Evolutionary conservation across 139 green algal species (phyloP), one percentile per base, ranked within the genome.

Genomic region (Auxenochlorella pyrenoidosa): DNA sequence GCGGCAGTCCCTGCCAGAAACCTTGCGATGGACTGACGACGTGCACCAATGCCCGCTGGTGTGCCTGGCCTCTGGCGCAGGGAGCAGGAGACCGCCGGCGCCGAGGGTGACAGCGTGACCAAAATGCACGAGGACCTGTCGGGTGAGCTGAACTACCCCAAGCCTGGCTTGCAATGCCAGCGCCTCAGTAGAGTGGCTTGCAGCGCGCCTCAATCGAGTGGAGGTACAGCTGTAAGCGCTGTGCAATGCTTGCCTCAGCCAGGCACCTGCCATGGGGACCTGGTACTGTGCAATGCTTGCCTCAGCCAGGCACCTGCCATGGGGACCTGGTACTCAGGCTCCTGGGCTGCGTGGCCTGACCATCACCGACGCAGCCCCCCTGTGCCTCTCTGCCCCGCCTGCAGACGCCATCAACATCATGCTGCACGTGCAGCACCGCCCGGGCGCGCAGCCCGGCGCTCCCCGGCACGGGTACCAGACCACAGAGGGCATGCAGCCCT

Each of bases 41-140:
- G 6, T 54, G 47, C 47, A 63, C 16, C 16, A 76, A 73, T 44
- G 34, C 70, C 8, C 30, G 34, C 36, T 30, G 40, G n/a, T 24
- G 70, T 76, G 21, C 3, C 10, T 44, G 13, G 8, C 21, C 12
- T 44, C 16, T 6, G 1, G 70, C 36, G 75, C 84, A 93, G 84
- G 90, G 59, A 90, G 58, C 73, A 93, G 71, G 94, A 96, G 89
- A 84, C 95, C 12, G 84, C 76, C 44, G 85, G 41, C 21, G 54
- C 54, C 15, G 94, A 95, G 87, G 88, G 86, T 2, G 91, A 94
- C 36, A 89, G 95, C 19, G 97, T 99, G 38, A 99, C 97, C 59
- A 97, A 98, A 92, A 89, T 99, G 89, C 96, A 99, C 86, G 87
- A 92, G 66, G 96, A 98, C 92, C 96, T 98, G 93, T 83, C 68